Evolutionary conservation across 2,329 filamentous ascomycete species (phyloP), one percentile per base, ranked within the genome.

Genomic region (Hymenoscyphus fructigenus): DNA sequence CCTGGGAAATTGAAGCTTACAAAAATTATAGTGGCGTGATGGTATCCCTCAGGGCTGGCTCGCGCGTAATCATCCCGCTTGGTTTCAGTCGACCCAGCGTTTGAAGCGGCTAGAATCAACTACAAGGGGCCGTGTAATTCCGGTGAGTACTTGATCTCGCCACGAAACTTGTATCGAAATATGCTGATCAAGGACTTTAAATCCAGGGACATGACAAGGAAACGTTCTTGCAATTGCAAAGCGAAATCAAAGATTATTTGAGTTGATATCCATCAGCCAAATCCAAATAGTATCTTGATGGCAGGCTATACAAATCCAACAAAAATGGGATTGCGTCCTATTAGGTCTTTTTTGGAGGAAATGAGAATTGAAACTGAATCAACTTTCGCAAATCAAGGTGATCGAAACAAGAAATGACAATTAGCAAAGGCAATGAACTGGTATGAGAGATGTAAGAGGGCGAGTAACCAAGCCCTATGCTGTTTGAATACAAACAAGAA

Each of bases 21-120:
- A 14, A 59, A 23, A 55, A 44, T 17, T 7, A 29, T 29, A 72
- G 70, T 73, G 70, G 70, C 64, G 69, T 57, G 71, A 73, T 64
- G 71, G 71, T 10, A 66, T 72, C 53, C 75, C 75, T 5, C 75
- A 77, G 58, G 75, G 75, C 6, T 76, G 76, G 76, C 65, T 76
- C 3, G 74, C 74, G 56, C 67, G 70, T 60, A 74, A 77, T 53
- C 73, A 76, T 58, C 70, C 71, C 0, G 70, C 74, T 17, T 77
- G 74, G 75, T 75, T 75, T 38, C 70, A 74, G 55, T 76, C 74
- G 59, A 73, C 72, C 1, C 72, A 75, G 44, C 62, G 70, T 55
- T 63, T 76, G 58, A 74, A 75, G 65, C 69, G 74, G 14, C 68
- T 76, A 10, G 69, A 75, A 65, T 62, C 71, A n/a, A 72, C 70